phyloP scores from a whole-genome alignment of 176 grass and related monocot genomes.

The Eragrostis curvula region DNA sequence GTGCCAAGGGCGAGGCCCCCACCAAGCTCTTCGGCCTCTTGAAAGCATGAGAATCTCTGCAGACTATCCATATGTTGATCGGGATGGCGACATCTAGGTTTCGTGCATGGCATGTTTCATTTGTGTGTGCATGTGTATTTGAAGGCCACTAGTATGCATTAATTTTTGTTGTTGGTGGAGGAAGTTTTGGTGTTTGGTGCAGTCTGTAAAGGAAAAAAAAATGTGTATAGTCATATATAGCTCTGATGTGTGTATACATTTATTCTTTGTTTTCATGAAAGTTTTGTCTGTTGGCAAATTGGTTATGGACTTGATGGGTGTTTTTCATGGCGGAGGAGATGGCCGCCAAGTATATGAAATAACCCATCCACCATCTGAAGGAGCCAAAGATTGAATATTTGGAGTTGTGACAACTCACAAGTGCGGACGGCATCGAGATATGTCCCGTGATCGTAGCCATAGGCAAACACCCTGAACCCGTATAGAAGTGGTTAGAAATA shows the following conservation, averaged over 20 bases:
- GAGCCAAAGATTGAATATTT: no score
- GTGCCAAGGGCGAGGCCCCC: conserved; percentile 59
- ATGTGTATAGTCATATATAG: conserved; percentile 36
- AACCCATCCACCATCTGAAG: no score
- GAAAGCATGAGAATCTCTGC: conserved; percentile 46
- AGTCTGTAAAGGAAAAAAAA: conserved; percentile 29
- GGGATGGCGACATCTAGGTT: not conserved
- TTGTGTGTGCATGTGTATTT: conserved; percentile 26
- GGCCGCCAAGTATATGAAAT: no score
- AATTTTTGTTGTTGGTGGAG: conserved; percentile 4
- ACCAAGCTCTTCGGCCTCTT: conserved; percentile 67
- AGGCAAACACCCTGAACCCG: not conserved
- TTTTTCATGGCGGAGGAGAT: no score
- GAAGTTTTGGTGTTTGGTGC: conserved; percentile 23
- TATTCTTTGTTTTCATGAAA: conserved; percentile 12
- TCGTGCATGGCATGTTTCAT: conserved; percentile 22
- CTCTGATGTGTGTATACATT: conserved; percentile 33
- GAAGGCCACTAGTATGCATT: conserved; percentile 16
- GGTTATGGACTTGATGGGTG: conserved; percentile 22
- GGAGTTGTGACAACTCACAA: no score
- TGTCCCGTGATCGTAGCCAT: no score
- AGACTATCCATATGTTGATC: not conserved
- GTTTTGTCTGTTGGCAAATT: conserved; percentile 27
- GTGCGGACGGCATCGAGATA: no score
- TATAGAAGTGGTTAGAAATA: not conserved